These are phyloP conservation scores for Sporisorium scitamineum DNA, from an alignment of 1,284 basidiomycete species.

Conservation along the genomic window DNA sequence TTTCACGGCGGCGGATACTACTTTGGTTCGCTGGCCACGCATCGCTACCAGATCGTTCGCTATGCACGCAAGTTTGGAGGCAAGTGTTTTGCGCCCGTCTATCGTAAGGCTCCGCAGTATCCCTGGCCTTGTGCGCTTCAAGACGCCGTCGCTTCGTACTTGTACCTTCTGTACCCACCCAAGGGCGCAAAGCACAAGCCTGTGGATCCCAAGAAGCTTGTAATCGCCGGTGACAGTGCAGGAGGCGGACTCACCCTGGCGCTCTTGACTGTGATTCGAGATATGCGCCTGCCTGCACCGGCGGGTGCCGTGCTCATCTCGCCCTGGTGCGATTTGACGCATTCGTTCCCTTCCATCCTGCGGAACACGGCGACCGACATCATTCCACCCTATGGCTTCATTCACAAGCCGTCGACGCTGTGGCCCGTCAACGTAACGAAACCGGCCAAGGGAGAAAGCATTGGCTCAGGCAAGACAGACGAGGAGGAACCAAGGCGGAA, in stretches of 20 bases:
- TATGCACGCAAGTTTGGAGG: slow-evolving; percentile 71
- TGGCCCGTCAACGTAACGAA: slow-evolving; percentile 61
- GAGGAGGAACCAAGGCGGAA: slow-evolving; percentile 21
- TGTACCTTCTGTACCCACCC: slow-evolving; percentile 81
- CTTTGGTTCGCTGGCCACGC: slow-evolving; percentile 73
- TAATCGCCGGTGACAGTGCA: slow-evolving; percentile 89
- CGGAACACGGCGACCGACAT: slow-evolving; percentile 82
- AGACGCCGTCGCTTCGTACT: slow-evolving; percentile 84
- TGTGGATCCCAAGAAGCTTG: slow-evolving; percentile 83
- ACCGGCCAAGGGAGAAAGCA: slow-evolving; percentile 15
- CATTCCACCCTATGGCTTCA: slow-evolving; percentile 72
- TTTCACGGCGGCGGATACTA: slow-evolving; percentile 70
- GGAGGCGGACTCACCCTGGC: slow-evolving; percentile 89
- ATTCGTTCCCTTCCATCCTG: slow-evolving; percentile 90
- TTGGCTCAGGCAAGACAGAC: background rate
- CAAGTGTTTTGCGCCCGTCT: slow-evolving; percentile 69
- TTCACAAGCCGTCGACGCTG: slow-evolving; percentile 67
- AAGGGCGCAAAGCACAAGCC: slow-evolving; percentile 75
- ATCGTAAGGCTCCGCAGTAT: slow-evolving; percentile 67
- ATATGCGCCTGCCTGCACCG: slow-evolving; percentile 82
- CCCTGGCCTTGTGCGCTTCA: slow-evolving; percentile 96
- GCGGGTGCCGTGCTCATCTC: slow-evolving; percentile 72
- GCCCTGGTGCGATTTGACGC: slow-evolving; percentile 89
- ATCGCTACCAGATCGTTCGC: slow-evolving; percentile 70
- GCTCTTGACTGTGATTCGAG: slow-evolving; percentile 90